phyloP scores from a whole-genome alignment of 1,284 basidiomycete species.

The Agaricales sp. region DNA sequence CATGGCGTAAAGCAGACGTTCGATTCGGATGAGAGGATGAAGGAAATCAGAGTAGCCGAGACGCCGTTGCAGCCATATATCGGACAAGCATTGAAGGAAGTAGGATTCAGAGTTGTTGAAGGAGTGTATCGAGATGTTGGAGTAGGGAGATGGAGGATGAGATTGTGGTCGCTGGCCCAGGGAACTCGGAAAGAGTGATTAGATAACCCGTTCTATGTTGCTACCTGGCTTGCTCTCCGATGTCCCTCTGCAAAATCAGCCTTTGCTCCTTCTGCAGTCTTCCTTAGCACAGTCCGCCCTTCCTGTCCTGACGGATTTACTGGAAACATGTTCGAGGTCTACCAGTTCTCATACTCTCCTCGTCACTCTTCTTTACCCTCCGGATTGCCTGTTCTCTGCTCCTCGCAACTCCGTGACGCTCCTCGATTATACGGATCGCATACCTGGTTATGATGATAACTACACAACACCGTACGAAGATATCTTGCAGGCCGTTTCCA shows the following conservation, averaged over 20 bases:
- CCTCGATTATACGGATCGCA: constrained; percentile 39
- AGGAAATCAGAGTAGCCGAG: constrained; percentile 34
- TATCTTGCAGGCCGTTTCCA: constrained; percentile 30
- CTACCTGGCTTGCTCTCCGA: not conserved
- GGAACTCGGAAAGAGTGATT: constrained; percentile 25
- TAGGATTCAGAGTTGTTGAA: constrained; percentile 42
- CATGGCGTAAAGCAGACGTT: constrained; percentile 54
- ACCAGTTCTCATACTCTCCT: constrained; percentile 29
- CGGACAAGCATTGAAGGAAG: constrained; percentile 30
- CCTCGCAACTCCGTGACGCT: constrained; percentile 21
- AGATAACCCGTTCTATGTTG: constrained; percentile 7
- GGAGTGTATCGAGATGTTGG: constrained; percentile 32
- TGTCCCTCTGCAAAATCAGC: not conserved
- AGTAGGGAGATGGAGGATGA: constrained; percentile 42
- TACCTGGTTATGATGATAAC: constrained; percentile 43
- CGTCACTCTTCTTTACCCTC: constrained; percentile 50
- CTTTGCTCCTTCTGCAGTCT: constrained; percentile 48
- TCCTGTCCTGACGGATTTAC: constrained; percentile 39
- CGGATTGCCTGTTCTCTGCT: constrained; percentile 27
- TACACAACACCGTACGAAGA: constrained; percentile 22
- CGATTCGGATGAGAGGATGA: constrained; percentile 26
- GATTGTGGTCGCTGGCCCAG: constrained; percentile 28
- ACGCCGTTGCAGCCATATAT: constrained; percentile 44
- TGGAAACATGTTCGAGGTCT: constrained; percentile 10
- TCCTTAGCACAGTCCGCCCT: constrained; percentile 52